These are phyloP conservation scores for Besnoitia besnoiti DNA, from an alignment of 169 alveolate genomes.

Conservation along the genomic window DNA sequence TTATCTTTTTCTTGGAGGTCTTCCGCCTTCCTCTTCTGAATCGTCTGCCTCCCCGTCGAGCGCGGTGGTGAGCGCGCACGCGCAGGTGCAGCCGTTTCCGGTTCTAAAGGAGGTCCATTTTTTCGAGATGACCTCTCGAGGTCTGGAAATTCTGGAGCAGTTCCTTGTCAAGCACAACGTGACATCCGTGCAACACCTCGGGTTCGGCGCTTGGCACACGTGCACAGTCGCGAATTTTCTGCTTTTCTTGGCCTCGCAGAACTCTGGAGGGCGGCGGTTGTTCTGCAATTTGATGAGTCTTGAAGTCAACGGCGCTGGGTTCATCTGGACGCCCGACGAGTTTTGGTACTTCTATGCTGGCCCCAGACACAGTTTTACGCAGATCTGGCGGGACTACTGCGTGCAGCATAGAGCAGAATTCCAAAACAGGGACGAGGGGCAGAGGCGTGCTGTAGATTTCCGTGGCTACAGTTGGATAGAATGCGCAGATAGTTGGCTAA, in stretches of 20 bases:
- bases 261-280: not conserved
- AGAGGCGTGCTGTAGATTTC: not conserved
- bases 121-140: not conserved
- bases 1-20: not conserved
- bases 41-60: not conserved
- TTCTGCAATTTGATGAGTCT: not conserved
- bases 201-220: not conserved
- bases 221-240: not conserved
- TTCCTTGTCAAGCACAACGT: not conserved
- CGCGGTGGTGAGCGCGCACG: no score
- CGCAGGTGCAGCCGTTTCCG: not conserved
- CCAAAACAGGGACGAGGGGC: not conserved
- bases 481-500: not conserved
- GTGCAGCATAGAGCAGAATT: not conserved
- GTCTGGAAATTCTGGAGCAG: not conserved
- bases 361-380: not conserved
- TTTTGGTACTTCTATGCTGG: not conserved
- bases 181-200: not conserved
- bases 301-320: not conserved
- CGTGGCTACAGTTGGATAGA: not conserved
- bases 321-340: conserved; percentile 34
- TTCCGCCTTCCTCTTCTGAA: not conserved
- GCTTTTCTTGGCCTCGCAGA: not conserved
- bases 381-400: not conserved
- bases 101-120: not conserved